These are phyloP conservation scores for Grosmannia serpens DNA, from an alignment of 2,329 filamentous ascomycete species.

Conservation along the genomic window DNA sequence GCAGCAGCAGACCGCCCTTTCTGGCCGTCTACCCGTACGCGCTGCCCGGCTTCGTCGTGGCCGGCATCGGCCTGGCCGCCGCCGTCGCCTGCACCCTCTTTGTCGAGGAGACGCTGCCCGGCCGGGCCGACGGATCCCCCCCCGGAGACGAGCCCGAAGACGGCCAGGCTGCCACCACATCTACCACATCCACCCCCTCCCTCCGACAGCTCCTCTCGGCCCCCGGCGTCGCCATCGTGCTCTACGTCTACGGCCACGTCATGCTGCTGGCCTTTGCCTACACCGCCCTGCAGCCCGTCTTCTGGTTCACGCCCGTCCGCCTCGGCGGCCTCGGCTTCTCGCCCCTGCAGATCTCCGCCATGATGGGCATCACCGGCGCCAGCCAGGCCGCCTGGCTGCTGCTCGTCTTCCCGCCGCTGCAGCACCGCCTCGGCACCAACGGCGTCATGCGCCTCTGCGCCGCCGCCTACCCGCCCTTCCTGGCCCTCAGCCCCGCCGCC, in stretches of 20 bases:
- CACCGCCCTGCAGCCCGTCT: constrained; percentile 59
- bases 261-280: constrained; percentile 61
- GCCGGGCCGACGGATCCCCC: constrained; percentile 5
- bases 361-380: constrained; percentile 52
- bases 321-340: constrained; percentile 57
- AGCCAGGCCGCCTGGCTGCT: constrained; percentile 63
- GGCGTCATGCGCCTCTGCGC: constrained; percentile 50
- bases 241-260: constrained; percentile 54
- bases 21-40: constrained; percentile 56
- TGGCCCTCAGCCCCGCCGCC: constrained; percentile 39
- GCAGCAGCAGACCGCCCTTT: constrained; percentile 30
- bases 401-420: constrained; percentile 55
- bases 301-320: constrained; percentile 49
- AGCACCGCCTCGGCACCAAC: constrained; percentile 54
- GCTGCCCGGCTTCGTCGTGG: constrained; percentile 49
- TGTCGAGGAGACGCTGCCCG: constrained; percentile 49
- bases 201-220: constrained; percentile 44
- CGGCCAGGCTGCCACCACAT: background rate
- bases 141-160: background rate
- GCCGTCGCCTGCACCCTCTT: constrained; percentile 41
- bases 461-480: constrained; percentile 51
- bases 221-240: constrained; percentile 53
- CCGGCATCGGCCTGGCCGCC: constrained; percentile 38
- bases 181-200: constrained; percentile 16
- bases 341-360: constrained; percentile 50